Evolutionary conservation across 1,139 yeast species (phyloP).

Genomic region (Meyerozyma carpophila): DNA sequence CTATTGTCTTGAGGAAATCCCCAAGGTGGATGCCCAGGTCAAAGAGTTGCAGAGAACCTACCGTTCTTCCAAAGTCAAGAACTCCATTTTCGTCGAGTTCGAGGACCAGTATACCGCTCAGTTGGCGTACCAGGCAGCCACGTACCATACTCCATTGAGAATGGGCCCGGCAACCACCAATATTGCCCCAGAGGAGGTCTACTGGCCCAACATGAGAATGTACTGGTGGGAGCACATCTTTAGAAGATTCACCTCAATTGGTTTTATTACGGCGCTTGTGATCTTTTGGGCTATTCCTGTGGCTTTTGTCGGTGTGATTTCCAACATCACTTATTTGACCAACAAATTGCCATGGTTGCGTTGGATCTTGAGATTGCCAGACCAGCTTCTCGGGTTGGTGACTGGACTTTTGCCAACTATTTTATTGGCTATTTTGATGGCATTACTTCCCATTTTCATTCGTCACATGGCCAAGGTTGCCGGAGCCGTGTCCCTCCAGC

Average conservation of each 20-base stretch:
- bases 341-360: conserved; percentile 62
- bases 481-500: conserved; percentile 62
- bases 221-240: conserved; percentile 79
- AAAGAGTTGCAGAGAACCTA: conserved; percentile 43
- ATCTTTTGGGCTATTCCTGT: conserved; percentile 94
- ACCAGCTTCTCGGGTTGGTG: conserved; percentile 64
- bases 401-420: conserved; percentile 86
- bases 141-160: conserved; percentile 50
- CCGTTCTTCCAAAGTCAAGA: conserved; percentile 39
- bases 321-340: conserved; percentile 73
- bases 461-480: conserved; percentile 59
- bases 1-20: conserved; percentile 51
- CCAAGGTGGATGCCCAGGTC: conserved; percentile 52
- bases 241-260: conserved; percentile 53
- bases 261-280: conserved; percentile 54
- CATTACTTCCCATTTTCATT: conserved; percentile 68
- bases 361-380: conserved; percentile 69
- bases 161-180: conserved; percentile 49
- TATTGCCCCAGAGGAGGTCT: conserved; percentile 54
- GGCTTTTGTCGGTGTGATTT: conserved; percentile 89
- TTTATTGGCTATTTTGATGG: conserved; percentile 76
- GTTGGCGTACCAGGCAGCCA: conserved; percentile 56
- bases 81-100: conserved; percentile 66
- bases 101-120: conserved; percentile 69
- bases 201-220: conserved; percentile 69